Percentiles rank a stretch among this genome's conserved stretches.
These are phyloP conservation scores for Suillus variegatus DNA, from an alignment of 768 basidiomycete genomes.

Conservation along the genomic window DNA sequence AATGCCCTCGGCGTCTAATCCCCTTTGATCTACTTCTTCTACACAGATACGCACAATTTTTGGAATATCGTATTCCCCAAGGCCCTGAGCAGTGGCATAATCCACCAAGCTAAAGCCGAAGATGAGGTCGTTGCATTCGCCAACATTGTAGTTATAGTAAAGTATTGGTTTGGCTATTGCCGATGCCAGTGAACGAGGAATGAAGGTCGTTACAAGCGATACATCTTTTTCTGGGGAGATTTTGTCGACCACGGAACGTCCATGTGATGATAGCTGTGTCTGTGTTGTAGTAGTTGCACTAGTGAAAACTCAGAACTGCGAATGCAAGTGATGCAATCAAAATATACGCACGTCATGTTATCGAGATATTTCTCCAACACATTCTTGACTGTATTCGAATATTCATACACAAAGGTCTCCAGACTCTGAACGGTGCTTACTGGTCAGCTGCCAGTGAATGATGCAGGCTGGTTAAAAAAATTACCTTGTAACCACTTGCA, in stretches of 20 bases:
- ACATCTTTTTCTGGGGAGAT: slow-evolving; percentile 76
- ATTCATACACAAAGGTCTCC: slow-evolving; percentile 77
- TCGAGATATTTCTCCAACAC: slow-evolving; percentile 76
- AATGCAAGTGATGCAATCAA: slow-evolving; percentile 11
- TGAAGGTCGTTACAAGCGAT: slow-evolving; percentile 51
- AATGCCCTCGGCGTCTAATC: slow-evolving; percentile 77
- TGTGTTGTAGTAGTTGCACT: slow-evolving; percentile 81
- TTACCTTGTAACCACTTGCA: slow-evolving; percentile 77
- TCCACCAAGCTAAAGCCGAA: slow-evolving; percentile 89
- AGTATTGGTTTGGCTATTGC: slow-evolving; percentile 71
- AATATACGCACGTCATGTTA: slow-evolving; percentile 64
- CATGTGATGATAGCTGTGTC: slow-evolving; percentile 70
- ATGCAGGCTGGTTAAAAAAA: slow-evolving; percentile 17
- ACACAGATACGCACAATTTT: slow-evolving; percentile 82
- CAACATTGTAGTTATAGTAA: slow-evolving; percentile 79
- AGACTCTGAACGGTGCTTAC: slow-evolving; percentile 55
- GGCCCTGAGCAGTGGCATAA: slow-evolving; percentile 79
- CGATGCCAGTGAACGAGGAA: slow-evolving; percentile 62
- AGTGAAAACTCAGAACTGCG: slow-evolving; percentile 8
- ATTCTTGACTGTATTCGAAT: slow-evolving; percentile 60
- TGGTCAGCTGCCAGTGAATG: slow-evolving; percentile 11
- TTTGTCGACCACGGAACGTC: slow-evolving; percentile 57
- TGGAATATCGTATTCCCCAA: slow-evolving; percentile 74
- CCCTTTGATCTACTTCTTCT: slow-evolving; percentile 78
- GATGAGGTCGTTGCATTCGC: slow-evolving; percentile 84